A percentile compares a stretch with the other conserved stretches of the same genome.
phyloP scores from a whole-genome alignment of 163 green algal species.

The Coccomyxa subellipsoidea region DNA sequence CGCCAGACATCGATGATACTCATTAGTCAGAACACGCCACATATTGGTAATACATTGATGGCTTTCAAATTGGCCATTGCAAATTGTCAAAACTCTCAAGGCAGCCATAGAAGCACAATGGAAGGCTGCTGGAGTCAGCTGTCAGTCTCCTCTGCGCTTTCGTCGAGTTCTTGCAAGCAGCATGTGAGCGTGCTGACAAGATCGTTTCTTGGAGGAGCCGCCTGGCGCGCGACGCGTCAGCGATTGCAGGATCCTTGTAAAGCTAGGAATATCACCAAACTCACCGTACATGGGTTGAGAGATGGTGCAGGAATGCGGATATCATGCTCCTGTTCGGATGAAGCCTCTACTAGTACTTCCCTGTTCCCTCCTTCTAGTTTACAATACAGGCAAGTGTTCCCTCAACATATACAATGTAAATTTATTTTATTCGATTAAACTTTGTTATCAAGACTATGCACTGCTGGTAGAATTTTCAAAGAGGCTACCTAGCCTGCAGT shows the following conservation, averaged over 20 bases:
- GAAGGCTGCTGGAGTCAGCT: not conserved
- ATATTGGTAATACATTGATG: too few relatives aligned
- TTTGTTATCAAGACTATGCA: not conserved
- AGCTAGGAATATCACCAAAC: not conserved
- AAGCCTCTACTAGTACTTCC: not conserved
- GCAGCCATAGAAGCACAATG: too few relatives aligned
- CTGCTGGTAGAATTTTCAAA: not conserved
- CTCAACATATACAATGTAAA: not conserved
- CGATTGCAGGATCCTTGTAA: not conserved
- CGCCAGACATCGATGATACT: too few relatives aligned
- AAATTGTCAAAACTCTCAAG: too few relatives aligned
- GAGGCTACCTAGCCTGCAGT: not conserved
- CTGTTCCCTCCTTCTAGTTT: not conserved
- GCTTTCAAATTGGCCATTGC: too few relatives aligned
- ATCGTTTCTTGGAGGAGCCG: not conserved
- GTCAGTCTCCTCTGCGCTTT: not conserved
- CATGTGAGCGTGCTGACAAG: not conserved
- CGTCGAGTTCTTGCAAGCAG: not conserved
- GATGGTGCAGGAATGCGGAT: not conserved
- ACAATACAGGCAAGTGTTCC: not conserved
- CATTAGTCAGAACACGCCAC: too few relatives aligned
- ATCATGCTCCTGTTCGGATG: not conserved
- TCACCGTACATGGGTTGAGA: not conserved
- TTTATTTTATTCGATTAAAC: not conserved
- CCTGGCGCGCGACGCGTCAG: not conserved